Percentiles rank a stretch among this genome's conserved stretches.
phyloP scores from a whole-genome alignment of 2,329 filamentous ascomycete genomes.

The Onygena corvina region DNA sequence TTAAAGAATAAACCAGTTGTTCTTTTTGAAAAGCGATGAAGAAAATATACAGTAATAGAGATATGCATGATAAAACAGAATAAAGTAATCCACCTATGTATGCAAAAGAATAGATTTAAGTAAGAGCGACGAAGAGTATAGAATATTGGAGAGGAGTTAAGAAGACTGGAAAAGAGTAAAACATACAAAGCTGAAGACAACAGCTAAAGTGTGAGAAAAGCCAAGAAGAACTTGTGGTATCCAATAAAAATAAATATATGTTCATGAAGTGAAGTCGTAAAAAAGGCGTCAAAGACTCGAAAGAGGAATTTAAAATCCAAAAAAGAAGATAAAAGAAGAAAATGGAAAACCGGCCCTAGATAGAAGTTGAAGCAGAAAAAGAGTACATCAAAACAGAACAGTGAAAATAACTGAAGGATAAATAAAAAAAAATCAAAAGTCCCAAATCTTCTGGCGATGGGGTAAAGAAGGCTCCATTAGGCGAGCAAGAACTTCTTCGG shows the following conservation, averaged over 20 bases:
- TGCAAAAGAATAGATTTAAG: too few relatives aligned
- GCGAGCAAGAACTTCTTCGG: conserved; percentile 23
- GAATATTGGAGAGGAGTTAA: background rate
- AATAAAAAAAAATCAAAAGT: conserved; percentile 18
- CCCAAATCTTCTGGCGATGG: conserved; percentile 20
- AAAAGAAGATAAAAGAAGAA: background rate
- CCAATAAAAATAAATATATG: conserved; percentile 7
- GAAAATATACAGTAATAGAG: too few relatives aligned
- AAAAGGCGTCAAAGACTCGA: conserved; percentile 3
- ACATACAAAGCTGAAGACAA: conserved; percentile 4
- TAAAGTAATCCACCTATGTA: too few relatives aligned
- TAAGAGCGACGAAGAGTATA: too few relatives aligned
- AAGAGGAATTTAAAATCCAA: background rate
- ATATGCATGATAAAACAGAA: too few relatives aligned
- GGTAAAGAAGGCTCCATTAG: conserved; percentile 18
- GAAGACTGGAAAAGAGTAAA: background rate
- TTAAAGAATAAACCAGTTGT: too few relatives aligned
- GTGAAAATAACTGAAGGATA: background rate
- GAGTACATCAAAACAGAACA: background rate
- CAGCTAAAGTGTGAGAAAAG: background rate
- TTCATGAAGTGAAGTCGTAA: conserved; percentile 3
- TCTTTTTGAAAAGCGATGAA: too few relatives aligned
- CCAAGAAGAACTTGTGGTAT: background rate
- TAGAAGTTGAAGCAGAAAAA: background rate
- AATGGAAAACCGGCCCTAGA: background rate